Evolutionary conservation across 2,329 filamentous ascomycete genomes (phyloP), one percentile per base, ranked within the genome.

Genomic region (Pseudohalonectria lignicola): DNA sequence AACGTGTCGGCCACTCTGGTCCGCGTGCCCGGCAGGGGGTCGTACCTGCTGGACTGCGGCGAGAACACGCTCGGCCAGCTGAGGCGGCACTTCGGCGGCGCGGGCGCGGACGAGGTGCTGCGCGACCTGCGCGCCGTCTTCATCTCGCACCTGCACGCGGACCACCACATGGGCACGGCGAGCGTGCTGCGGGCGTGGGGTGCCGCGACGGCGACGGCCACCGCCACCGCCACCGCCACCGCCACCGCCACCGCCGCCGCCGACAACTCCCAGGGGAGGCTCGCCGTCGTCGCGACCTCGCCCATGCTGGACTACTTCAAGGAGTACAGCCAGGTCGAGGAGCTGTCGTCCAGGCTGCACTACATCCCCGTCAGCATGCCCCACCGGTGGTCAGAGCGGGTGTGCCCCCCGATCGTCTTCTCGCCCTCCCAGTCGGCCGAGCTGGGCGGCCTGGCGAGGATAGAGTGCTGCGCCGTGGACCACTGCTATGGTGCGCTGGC

Each of bases 121-220:
- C 71, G 67, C 42, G 79, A 93, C 45, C 67, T 98, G 31, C 81
- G 79, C 39, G 75, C 78, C 47, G 80, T 98, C 45, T 94, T 86
- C 77, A 92, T 98, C 60, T 94, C 86, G 57, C 92, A 98, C 61
- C 67, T 94, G 44, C 92, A 98, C 58, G 92, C 92, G 4, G 92
- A 98, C 61, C 92, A 98, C 60, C 92, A 96, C 53, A 72, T 98
- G 16, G 92, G 92, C 20, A 84, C 79, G 1, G 69, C 76, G n/a
- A 74, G 79, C 5, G 65, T 96, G n/a, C 76, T 96, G 51, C 79
- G 75, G 50, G 84, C 83, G 5, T 94, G 87, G 85, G 77, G 85
- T 39, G 69, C 78, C 31, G 63, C 61, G 44, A 71, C 62, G 30
- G 62, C 51, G 5, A 56, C 50, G 41, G 56, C 44, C 30, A 45